phyloP scores from a whole-genome alignment of 305 asterid species.

The Fraxinus angustifolia region DNA sequence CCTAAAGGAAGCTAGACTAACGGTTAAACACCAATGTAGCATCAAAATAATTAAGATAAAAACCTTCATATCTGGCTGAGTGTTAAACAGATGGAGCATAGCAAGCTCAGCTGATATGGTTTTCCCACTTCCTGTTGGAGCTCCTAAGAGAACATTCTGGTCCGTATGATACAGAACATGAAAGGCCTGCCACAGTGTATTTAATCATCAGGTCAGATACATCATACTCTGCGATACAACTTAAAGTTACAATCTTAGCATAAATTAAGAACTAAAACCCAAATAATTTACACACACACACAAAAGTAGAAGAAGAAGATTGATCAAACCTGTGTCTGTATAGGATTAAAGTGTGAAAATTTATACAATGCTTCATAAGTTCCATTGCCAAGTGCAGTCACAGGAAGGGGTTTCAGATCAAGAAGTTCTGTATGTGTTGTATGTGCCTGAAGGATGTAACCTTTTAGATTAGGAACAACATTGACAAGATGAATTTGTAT shows the following conservation, averaged over 20 bases:
- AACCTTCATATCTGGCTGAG: conserved; percentile 98
- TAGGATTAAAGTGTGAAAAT: conserved; percentile 94
- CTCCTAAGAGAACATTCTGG: conserved; percentile 95
- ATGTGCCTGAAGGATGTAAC: conserved; percentile 57
- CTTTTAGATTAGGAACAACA: conserved; percentile 12
- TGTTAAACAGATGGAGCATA: conserved; percentile 84
- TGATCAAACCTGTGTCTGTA: conserved; percentile 87
- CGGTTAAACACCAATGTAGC: background rate
- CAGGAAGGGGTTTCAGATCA: conserved; percentile 96
- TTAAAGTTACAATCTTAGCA: conserved; percentile 1
- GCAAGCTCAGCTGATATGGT: conserved; percentile 99
- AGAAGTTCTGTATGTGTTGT: conserved; percentile 93
- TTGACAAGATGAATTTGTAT: conserved; percentile 13
- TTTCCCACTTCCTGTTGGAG: conserved; percentile 99
- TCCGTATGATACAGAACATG: conserved; percentile 87
- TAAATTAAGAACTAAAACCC: background rate
- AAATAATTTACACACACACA: background rate
- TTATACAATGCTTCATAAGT: conserved; percentile 76
- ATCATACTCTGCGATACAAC: conserved; percentile 19
- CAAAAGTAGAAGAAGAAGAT: background rate
- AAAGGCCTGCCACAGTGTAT: conserved; percentile 67
- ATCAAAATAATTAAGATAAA: background rate
- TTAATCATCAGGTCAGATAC: conserved; percentile 26
- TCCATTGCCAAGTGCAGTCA: conserved; percentile 86
- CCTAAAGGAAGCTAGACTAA: background rate